A percentile compares a stretch with the other conserved stretches of the same genome.
Conservation (phyloP, 1,284 basidiomycete genomes). For the Mycena citricolor region DNA sequence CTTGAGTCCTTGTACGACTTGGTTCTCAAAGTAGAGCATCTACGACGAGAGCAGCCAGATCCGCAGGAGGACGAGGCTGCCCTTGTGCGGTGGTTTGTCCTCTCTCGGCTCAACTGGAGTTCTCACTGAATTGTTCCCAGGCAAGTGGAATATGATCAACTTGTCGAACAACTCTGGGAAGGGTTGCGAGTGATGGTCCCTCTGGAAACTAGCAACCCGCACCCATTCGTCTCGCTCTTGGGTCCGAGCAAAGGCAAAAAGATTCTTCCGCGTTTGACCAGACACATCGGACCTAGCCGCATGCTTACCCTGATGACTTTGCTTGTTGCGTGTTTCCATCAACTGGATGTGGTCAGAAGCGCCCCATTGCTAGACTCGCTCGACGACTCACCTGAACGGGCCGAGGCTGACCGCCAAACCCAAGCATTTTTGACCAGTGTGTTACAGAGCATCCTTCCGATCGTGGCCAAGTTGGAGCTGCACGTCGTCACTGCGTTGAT, state of each 20-base stretch:
- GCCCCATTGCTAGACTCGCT: conserved; percentile 70
- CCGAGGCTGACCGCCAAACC: conserved; percentile 85
- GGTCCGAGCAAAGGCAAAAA: conserved; percentile 91
- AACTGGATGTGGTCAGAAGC: conserved; percentile 85
- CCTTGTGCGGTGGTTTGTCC: conserved; percentile 53
- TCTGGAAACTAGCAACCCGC: conserved; percentile 89
- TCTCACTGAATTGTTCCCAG: conserved; percentile 35
- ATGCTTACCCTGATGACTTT: conserved; percentile 89
- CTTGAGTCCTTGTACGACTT: conserved; percentile 88
- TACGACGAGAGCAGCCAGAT: conserved; percentile 76
- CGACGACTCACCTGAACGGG: conserved; percentile 61
- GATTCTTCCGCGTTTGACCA: conserved; percentile 84
- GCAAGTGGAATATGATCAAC: conserved; percentile 58
- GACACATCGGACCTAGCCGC: conserved; percentile 81
- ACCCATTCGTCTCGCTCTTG: conserved; percentile 95
- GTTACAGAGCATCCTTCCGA: conserved; percentile 82
- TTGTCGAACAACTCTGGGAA: conserved; percentile 78
- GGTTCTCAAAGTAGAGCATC: conserved; percentile 84
- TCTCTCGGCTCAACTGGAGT: conserved; percentile 1
- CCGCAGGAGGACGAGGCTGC: conserved; percentile 55
- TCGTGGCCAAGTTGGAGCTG: conserved; percentile 77
- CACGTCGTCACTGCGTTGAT: conserved; percentile 86
- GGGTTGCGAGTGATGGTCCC: conserved; percentile 86
- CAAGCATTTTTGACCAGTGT: conserved; percentile 87
- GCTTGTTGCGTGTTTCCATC: conserved; percentile 90